Percentiles rank a stretch among this genome's conserved stretches.
phyloP scores from a whole-genome alignment of 2,329 filamentous ascomycete genomes.

The Colletotrichum siamense region DNA sequence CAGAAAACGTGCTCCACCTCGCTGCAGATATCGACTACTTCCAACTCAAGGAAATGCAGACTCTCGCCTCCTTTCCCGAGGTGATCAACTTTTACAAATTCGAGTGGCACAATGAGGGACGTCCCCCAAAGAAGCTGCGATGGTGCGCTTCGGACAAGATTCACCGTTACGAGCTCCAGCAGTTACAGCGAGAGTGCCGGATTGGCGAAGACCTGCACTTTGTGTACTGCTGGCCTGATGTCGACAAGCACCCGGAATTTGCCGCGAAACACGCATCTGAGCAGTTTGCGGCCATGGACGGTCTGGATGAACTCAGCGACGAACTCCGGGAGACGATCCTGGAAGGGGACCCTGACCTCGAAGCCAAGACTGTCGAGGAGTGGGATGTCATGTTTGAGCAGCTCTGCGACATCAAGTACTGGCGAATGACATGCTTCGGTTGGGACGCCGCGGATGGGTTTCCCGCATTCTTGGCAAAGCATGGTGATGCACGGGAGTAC shows the following conservation, averaged over 20 bases:
- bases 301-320: neutral
- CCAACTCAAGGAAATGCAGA: neutral
- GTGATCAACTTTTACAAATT: conserved; percentile 32
- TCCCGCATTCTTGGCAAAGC: conserved; percentile 4
- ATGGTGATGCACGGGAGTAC: neutral
- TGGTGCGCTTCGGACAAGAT: conserved; percentile 38
- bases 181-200: conserved; percentile 28
- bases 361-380: neutral
- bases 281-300: neutral
- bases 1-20: conserved; percentile 32
- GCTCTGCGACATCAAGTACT: neutral
- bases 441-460: conserved; percentile 11
- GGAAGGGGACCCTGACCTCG: neutral
- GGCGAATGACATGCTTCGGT: conserved; percentile 7
- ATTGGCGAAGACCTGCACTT: conserved; percentile 29
- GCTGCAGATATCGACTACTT: conserved; percentile 22
- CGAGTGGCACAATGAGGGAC: conserved; percentile 8
- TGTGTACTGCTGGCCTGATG: conserved; percentile 39
- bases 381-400: neutral
- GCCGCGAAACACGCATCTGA: conserved; percentile 24
- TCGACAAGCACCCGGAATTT: conserved; percentile 32
- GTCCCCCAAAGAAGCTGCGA: conserved; percentile 17
- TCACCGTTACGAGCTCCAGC: conserved; percentile 31
- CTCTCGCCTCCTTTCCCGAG: conserved; percentile 25
- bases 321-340: neutral